Conservation (phyloP, 805 yeast genomes). For the Monosporozyma servazzii region DNA sequence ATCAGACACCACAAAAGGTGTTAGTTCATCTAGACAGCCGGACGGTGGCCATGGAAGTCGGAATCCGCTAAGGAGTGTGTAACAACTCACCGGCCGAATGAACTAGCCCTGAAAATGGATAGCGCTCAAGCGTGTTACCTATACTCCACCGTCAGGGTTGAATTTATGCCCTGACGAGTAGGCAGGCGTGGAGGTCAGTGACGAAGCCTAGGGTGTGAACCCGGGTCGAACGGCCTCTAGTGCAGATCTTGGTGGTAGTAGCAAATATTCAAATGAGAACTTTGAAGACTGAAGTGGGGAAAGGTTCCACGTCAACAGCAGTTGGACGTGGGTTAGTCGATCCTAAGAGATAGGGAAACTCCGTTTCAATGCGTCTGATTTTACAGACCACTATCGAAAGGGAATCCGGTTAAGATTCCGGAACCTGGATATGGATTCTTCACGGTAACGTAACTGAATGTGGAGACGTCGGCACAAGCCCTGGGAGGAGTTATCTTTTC, state of each 20-base stretch:
- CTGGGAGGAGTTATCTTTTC: slow-evolving; percentile 38
- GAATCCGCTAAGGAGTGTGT: slow-evolving; percentile 49
- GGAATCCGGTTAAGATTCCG: slow-evolving; percentile 38
- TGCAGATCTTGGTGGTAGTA: not conserved
- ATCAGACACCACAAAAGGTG: slow-evolving; percentile 39
- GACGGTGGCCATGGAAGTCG: slow-evolving; percentile 47
- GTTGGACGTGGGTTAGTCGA: not conserved
- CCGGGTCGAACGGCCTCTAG: not conserved
- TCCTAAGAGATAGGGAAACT: not conserved
- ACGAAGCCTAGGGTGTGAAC: not conserved
- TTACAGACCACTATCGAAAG: slow-evolving; percentile 31
- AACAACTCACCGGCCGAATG: slow-evolving; percentile 46
- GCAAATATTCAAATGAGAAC: not conserved
- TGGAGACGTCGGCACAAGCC: slow-evolving; percentile 26
- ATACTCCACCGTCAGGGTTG: not conserved
- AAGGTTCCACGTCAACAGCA: not conserved
- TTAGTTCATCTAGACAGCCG: slow-evolving; percentile 39
- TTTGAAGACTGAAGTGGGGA: not conserved
- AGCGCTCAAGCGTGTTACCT: not conserved
- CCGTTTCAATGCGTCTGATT: not conserved
- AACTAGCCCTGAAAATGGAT: slow-evolving; percentile 37
- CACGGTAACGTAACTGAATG: slow-evolving; percentile 37
- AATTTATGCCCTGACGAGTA: not conserved
- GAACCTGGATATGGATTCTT: slow-evolving; percentile 36
- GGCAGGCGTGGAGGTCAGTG: not conserved